A percentile compares a stretch with the other conserved stretches of the same genome.
Evolutionary conservation across 257 asterid species (phyloP).

Genomic region (Capsicum pubescens): DNA sequence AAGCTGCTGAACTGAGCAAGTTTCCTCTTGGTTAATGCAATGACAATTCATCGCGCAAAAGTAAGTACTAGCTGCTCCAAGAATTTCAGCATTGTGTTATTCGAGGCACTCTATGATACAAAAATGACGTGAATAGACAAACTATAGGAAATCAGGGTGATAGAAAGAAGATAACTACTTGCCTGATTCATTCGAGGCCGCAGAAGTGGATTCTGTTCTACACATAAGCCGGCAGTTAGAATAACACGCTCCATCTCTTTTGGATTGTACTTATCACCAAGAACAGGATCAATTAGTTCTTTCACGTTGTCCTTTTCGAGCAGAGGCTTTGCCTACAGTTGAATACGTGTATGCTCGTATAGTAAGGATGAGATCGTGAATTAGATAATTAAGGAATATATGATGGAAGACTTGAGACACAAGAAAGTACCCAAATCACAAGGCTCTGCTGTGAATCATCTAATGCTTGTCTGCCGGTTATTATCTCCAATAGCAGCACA

Average conservation of each 20-base stretch:
- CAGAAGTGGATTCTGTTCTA: conserved; percentile 53
- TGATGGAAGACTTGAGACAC: background rate
- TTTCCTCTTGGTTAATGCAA: background rate
- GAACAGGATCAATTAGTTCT: conserved; percentile 58
- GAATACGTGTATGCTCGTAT: background rate
- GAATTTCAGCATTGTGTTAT: background rate
- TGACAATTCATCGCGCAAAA: background rate
- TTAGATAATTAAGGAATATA: background rate
- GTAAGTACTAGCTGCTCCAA: conserved; percentile 14
- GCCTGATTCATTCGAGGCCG: conserved; percentile 75
- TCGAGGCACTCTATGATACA: background rate
- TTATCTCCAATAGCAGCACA: conserved; percentile 68
- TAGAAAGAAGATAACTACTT: conserved; percentile 33
- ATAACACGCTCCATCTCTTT: conserved; percentile 54
- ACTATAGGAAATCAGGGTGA: background rate
- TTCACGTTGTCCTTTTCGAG: conserved; percentile 44
- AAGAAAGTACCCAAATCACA: conserved; percentile 64
- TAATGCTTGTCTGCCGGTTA: conserved; percentile 64
- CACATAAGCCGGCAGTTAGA: conserved; percentile 58
- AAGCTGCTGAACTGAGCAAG: background rate
- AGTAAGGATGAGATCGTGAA: background rate
- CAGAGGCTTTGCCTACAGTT: conserved; percentile 67
- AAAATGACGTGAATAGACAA: background rate
- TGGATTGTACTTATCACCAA: conserved; percentile 44
- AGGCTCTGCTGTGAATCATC: conserved; percentile 64